Percentiles rank a stretch among this genome's conserved stretches.
phyloP scores from a whole-genome alignment of 192 early-diverging fungal species.

The Chytriomyces hyalinus region DNA sequence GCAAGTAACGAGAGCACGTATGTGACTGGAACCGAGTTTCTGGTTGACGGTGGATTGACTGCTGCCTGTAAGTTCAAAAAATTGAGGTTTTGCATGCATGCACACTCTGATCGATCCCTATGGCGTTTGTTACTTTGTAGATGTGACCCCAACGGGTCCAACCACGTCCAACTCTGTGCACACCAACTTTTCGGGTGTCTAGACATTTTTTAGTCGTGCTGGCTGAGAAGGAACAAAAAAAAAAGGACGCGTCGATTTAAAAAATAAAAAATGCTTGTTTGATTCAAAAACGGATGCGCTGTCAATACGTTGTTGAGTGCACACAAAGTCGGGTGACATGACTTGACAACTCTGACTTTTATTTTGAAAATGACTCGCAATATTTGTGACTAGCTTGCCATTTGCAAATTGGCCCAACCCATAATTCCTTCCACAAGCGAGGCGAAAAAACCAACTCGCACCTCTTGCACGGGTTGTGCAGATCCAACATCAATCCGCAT shows the following conservation, averaged over 20 bases:
- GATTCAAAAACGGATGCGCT: too few species aligned
- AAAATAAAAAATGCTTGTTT: too few species aligned
- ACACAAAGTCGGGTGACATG: too few species aligned
- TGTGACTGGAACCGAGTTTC: slow-evolving; percentile 82
- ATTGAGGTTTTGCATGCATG: too few species aligned
- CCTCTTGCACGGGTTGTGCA: background rate
- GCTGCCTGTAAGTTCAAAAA: slow-evolving; percentile 68
- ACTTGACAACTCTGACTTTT: too few species aligned
- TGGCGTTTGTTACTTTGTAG: slow-evolving; percentile 2
- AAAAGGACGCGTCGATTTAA: background rate
- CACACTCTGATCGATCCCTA: background rate
- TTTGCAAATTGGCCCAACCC: slow-evolving; percentile 21
- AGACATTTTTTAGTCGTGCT: background rate
- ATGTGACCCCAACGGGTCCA: slow-evolving; percentile 44
- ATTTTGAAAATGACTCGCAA: too few species aligned
- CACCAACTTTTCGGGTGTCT: slow-evolving; percentile 45
- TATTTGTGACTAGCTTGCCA: background rate
- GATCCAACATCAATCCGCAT: background rate
- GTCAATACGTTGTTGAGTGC: too few species aligned
- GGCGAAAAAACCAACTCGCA: background rate
- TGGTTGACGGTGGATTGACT: slow-evolving; percentile 80
- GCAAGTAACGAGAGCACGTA: slow-evolving; percentile 79
- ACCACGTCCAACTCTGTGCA: slow-evolving; percentile 32
- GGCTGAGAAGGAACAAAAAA: too few species aligned
- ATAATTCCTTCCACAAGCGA: slow-evolving; percentile 21